Conservation (phyloP, 164 flowering plant species). For the Vitis vinifera region DNA sequence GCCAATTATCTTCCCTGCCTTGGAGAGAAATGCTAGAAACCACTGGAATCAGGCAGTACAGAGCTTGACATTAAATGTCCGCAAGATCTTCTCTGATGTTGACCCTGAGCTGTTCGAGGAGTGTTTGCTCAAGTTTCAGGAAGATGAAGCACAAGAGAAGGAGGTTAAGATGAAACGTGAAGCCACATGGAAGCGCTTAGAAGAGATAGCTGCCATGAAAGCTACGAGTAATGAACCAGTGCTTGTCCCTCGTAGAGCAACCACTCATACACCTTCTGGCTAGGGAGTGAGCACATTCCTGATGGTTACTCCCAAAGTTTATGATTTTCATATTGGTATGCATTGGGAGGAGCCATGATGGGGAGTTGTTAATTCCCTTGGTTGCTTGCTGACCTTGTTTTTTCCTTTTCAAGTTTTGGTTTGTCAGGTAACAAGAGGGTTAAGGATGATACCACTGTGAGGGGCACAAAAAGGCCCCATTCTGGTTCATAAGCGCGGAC, state of each 20-base stretch:
- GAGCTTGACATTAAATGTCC: constrained; percentile 69
- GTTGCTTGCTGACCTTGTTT: not conserved
- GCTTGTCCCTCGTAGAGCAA: constrained; percentile 30
- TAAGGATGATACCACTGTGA: not conserved
- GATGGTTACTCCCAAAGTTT: constrained; percentile 1
- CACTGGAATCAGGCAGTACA: constrained; percentile 90
- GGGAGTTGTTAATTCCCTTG: constrained; percentile 2
- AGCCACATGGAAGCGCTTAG: constrained; percentile 67
- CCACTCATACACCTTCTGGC: constrained; percentile 19
- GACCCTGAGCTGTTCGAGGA: constrained; percentile 70
- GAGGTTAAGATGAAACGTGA: constrained; percentile 47
- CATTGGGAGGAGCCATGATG: not conserved
- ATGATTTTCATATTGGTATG: constrained; percentile 1
- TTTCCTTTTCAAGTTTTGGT: constrained; percentile 1
- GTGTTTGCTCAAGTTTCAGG: constrained; percentile 62
- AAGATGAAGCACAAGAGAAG: constrained; percentile 51
- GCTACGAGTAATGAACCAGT: constrained; percentile 51
- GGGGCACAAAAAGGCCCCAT: constrained; percentile 10
- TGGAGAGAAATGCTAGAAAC: constrained; percentile 61
- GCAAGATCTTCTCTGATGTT: constrained; percentile 69
- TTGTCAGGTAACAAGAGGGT: not conserved
- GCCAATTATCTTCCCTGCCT: constrained; percentile 70
- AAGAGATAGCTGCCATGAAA: constrained; percentile 63
- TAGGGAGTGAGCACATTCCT: constrained; percentile 5
- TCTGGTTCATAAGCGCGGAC: not conserved